Base-by-base conservation (phyloP, 495 filamentous ascomycete genomes). In the Lichina pygmaea region DNA sequence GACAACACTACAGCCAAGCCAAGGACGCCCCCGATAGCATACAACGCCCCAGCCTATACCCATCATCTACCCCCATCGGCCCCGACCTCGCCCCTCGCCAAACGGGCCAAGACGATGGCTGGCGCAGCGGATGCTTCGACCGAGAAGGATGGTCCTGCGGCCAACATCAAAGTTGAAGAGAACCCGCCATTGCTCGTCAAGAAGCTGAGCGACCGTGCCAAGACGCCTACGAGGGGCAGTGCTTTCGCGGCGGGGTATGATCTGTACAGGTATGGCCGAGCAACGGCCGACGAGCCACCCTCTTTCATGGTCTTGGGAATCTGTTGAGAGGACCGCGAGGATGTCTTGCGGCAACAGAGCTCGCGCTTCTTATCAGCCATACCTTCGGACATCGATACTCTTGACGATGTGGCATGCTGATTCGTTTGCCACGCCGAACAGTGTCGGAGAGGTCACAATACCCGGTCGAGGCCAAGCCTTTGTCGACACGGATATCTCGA, bases 211-310 rank as follows among this genome's bases (percentile, higher is more conserved):
- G 58, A 68, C 15, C 69, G 72, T 32, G 89, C 72, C 8, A 68
- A 65, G 13, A 67, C 81, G 33, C 89, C 89, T 7, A 95, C 85
- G 0, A 71, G 86, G 49, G 86, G 86, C 43, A 86, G 78, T 52
- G 77, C 77, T 34, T 85, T 85, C 53, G 80, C 86, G 0, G 89
- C 89, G 4, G 89, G 89, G 4, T 93, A 94, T 60, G 89, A 97
- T 64, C 52, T 95, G 37, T 95, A 81, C 58, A 57, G 56, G 54
- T 56, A 48, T 38, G 15, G 16, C 16, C 16, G 15, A 43, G 6
- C 30, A 13, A 32, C 31, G 8, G 12, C 11, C 2, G 13, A 39
- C 36, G 36, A 39, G 13, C 36, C 24, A 24, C 1, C 24, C 4
- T 24, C 24, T 24, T 24, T 24, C 24, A 24, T 24, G 1, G 24